Conservation (phyloP, 1,139 yeast genomes). For the Yamadazyma siamensis region DNA sequence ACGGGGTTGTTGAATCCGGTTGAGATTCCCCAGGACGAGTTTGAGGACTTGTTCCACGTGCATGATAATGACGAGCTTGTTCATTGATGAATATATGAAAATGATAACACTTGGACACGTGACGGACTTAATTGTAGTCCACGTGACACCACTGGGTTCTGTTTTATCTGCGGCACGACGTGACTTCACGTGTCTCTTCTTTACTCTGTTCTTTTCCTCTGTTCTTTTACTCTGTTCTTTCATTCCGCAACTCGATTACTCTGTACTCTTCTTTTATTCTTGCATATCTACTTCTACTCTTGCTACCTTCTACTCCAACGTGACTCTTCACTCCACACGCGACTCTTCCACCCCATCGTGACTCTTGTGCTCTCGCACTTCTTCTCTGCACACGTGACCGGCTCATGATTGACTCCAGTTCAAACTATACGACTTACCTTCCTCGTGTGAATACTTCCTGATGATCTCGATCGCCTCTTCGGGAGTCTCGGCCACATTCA, state of each 20-base stretch:
- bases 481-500: constrained; percentile 63
- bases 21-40: constrained; percentile 52
- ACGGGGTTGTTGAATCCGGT: constrained; percentile 64
- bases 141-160: no score
- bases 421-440: constrained; percentile 64
- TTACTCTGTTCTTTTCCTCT: background rate
- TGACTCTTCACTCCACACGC: background rate
- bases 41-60: constrained; percentile 49
- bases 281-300: background rate
- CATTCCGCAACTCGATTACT: background rate
- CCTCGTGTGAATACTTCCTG: constrained; percentile 62
- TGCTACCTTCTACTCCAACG: background rate
- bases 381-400: no score
- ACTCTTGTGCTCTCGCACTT: no score
- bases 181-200: background rate
- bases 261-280: background rate
- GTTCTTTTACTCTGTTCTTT: background rate
- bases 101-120: background rate
- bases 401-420: constrained; percentile 53
- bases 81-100: no score
- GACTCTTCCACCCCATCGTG: background rate
- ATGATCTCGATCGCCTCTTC: constrained; percentile 64
- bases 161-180: no score
- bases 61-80: constrained; percentile 34
- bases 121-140: no score